Conservation (phyloP, 768 basidiomycete genomes). For the Aureoboletus auriporus region DNA sequence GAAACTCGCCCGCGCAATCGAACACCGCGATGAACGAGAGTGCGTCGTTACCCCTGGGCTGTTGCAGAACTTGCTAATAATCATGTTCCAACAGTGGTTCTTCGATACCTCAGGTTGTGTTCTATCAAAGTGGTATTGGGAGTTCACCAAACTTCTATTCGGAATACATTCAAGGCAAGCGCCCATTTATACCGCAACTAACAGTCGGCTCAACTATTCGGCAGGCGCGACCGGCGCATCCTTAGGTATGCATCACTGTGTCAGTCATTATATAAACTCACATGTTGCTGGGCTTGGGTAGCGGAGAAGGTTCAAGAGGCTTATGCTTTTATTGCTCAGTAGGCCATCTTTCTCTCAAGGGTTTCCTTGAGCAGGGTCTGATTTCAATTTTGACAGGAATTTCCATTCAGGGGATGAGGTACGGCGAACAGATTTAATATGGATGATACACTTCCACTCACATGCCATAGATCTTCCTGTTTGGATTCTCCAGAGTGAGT, state of each 20-base stretch:
- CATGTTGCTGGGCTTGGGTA: slow-evolving; percentile 22
- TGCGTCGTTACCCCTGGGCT: slow-evolving; percentile 8
- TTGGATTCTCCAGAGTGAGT: slow-evolving; percentile 70
- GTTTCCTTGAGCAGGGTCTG: background rate
- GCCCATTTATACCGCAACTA: background rate
- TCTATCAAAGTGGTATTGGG: slow-evolving; percentile 61
- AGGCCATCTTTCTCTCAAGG: slow-evolving; percentile 24
- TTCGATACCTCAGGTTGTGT: slow-evolving; percentile 58
- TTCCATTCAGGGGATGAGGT: slow-evolving; percentile 73
- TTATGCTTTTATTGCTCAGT: slow-evolving; percentile 81
- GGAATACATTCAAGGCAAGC: slow-evolving; percentile 55
- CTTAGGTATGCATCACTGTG: slow-evolving; percentile 40
- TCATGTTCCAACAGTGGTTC: slow-evolving; percentile 23
- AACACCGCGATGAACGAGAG: slow-evolving; percentile 45
- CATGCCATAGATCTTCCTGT: slow-evolving; percentile 60
- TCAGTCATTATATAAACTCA: slow-evolving; percentile 1
- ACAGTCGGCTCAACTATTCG: slow-evolving; percentile 7
- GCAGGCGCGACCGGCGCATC: slow-evolving; percentile 62
- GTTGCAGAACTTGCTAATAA: background rate
- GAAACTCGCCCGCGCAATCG: slow-evolving; percentile 52
- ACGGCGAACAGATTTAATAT: background rate
- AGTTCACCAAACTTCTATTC: slow-evolving; percentile 56
- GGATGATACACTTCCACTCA: slow-evolving; percentile 3
- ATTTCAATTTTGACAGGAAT: slow-evolving; percentile 42
- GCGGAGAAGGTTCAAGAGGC: slow-evolving; percentile 75